Evolutionary conservation across 306 rosid genomes (phyloP), one percentile per base, ranked within the genome.

Genomic region (cucumber (Cucumis sativus)): DNA sequence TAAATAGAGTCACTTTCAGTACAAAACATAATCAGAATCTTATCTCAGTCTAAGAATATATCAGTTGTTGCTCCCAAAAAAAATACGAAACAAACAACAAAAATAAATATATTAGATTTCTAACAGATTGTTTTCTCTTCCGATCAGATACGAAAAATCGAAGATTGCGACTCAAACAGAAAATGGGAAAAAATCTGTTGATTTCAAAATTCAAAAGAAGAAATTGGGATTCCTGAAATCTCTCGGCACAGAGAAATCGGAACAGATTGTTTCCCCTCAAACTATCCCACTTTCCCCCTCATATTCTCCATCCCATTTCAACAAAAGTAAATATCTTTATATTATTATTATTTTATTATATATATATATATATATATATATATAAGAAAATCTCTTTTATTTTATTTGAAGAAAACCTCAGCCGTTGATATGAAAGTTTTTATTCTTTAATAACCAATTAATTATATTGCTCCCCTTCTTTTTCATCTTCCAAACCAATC

Each of bases 201-300:
- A 52, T 16, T 52, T 52, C 20, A 56, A 3, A 21, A 39, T 6
- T 75, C 33, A 37, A 39, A 62, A 56, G 12, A 59, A 76, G 18
- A 60, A 45, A 25, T 55, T 6, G 56, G 10, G 16, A 30, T 40
- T 21, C 37, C 70, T 62, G 51, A 58, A 77, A 77, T 69, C 79
- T 70, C 75, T 55, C 39, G 23, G 69, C 78, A 56, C 82, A 71
- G 62, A 76, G 66, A 63, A 21, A 63, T 59, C 49, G 35, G 33
- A 57, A 40, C 20, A 30, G 37, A 8, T 54, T 16, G 51, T 11
- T 70, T 70, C 57, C 11, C 75, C 58, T 70, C 57, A 25, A 15
- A 23, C 25, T 25, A 25, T 49, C 21, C 13, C 35, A n/a, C 20
- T 45, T 15, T 8, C 10, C 2, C 58, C 56, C 72, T 28, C 20